phyloP scores from a whole-genome alignment of 106 monocot genomes.

The Dioscorea dumetorum region DNA sequence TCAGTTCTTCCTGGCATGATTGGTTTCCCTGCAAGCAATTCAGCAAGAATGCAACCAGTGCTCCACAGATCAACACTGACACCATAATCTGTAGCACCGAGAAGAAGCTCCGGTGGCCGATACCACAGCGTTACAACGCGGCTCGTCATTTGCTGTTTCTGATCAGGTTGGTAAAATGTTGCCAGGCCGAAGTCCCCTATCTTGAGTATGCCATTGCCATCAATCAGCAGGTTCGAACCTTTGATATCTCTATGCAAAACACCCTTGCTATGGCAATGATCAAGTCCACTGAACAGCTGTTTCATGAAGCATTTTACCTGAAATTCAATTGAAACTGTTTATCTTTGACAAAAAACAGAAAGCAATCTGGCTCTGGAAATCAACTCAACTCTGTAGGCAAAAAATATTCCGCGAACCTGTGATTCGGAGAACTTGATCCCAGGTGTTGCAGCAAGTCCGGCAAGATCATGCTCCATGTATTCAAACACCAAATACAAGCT shows the following conservation, averaged over 20 bases:
- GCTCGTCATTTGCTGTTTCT: slow-evolving; percentile 55
- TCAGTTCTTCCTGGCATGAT: slow-evolving; percentile 78
- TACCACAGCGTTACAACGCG: slow-evolving; percentile 78
- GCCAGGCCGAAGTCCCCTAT: slow-evolving; percentile 73
- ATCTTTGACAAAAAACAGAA: background rate
- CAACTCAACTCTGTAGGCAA: no score
- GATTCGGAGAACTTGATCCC: slow-evolving; percentile 51
- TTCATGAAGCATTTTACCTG: slow-evolving; percentile 75
- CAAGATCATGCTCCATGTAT: slow-evolving; percentile 77
- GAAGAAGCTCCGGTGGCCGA: slow-evolving; percentile 62
- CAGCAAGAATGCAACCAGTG: slow-evolving; percentile 67
- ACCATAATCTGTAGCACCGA: slow-evolving; percentile 59
- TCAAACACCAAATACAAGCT: slow-evolving; percentile 64
- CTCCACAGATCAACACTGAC: slow-evolving; percentile 68
- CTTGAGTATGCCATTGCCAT: slow-evolving; percentile 54
- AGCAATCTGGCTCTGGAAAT: no score
- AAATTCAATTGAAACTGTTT: slow-evolving; percentile 5
- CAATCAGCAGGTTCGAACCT: slow-evolving; percentile 60
- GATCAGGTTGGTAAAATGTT: slow-evolving; percentile 51
- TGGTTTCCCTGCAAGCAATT: slow-evolving; percentile 57
- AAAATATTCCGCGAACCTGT: slow-evolving; percentile 30
- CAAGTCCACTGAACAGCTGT: slow-evolving; percentile 52
- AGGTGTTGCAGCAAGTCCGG: slow-evolving; percentile 60
- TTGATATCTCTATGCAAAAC: slow-evolving; percentile 74
- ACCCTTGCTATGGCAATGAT: slow-evolving; percentile 59